phyloP scores from a whole-genome alignment of 345 rosid genomes.

The Populus tremula region DNA sequence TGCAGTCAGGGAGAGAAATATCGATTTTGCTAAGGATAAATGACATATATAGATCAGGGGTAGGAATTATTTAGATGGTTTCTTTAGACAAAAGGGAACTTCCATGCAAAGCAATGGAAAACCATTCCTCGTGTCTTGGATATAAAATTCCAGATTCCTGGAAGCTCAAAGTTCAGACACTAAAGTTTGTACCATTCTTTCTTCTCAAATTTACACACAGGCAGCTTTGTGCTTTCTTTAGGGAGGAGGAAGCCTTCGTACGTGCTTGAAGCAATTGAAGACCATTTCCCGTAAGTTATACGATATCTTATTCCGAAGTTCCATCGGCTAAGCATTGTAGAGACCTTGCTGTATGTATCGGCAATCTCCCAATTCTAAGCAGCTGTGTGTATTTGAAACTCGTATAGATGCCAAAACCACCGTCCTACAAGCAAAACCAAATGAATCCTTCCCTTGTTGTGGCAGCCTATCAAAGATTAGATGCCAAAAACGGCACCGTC shows the following conservation, averaged over 20 bases:
- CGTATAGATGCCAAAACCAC: background rate
- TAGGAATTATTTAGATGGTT: background rate
- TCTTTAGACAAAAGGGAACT: slow-evolving; percentile 35
- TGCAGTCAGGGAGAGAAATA: background rate
- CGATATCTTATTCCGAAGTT: background rate
- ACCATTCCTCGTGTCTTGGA: background rate
- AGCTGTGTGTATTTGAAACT: background rate
- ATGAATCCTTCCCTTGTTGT: too few species aligned
- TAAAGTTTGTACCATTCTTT: slow-evolving; percentile 21
- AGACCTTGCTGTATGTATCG: slow-evolving; percentile 1
- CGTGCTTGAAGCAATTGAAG: slow-evolving; percentile 20
- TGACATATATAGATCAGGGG: background rate
- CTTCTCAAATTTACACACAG: background rate
- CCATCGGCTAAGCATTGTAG: background rate
- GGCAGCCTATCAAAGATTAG: too few species aligned
- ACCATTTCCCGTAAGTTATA: background rate
- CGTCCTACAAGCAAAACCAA: background rate
- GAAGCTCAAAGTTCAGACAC: slow-evolving; percentile 1
- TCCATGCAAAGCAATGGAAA: slow-evolving; percentile 28
- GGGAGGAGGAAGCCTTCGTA: slow-evolving; percentile 23
- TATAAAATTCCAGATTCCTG: slow-evolving; percentile 26
- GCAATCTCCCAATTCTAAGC: slow-evolving; percentile 6
- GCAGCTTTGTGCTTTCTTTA: slow-evolving; percentile 21
- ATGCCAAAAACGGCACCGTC: too few species aligned
- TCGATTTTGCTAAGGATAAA: background rate